Conservation (phyloP, 2,329 filamentous ascomycete genomes). For the Xylariaceae sp. region DNA sequence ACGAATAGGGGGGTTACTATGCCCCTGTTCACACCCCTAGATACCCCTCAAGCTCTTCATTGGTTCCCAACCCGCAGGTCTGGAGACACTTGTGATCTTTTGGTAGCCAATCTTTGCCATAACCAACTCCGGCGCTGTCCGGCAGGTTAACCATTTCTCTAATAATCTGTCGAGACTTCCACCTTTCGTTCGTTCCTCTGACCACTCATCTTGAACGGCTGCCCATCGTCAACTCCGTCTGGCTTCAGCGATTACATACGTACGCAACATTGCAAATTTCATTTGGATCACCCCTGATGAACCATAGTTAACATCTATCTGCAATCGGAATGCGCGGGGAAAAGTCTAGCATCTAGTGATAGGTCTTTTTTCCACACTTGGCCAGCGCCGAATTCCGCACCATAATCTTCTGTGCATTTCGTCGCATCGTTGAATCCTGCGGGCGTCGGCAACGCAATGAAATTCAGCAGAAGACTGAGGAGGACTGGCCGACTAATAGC, state of each 20-base stretch:
- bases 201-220: not conserved
- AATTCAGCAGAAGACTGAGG: slow-evolving; percentile 22
- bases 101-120: slow-evolving; percentile 27
- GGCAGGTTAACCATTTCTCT: slow-evolving; percentile 5
- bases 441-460: slow-evolving; percentile 28
- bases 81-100: slow-evolving; percentile 19
- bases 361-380: not conserved
- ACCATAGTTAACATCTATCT: not conserved
- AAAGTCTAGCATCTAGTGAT: not conserved
- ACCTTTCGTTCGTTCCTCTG: not conserved
- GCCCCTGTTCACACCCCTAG: not conserved
- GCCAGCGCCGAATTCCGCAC: no score
- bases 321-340: not conserved
- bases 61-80: slow-evolving; percentile 3
- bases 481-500: slow-evolving; percentile 22
- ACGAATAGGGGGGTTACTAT: not conserved
- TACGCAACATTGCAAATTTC: not conserved
- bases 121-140: slow-evolving; percentile 10
- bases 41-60: not conserved
- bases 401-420: slow-evolving; percentile 6
- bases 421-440: slow-evolving; percentile 11
- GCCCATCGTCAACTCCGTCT: not conserved
- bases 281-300: not conserved
- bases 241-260: not conserved
- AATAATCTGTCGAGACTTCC: not conserved